Evolutionary conservation across 257 asterid species (phyloP).

Genomic region (Nicotiana obtusifolia): DNA sequence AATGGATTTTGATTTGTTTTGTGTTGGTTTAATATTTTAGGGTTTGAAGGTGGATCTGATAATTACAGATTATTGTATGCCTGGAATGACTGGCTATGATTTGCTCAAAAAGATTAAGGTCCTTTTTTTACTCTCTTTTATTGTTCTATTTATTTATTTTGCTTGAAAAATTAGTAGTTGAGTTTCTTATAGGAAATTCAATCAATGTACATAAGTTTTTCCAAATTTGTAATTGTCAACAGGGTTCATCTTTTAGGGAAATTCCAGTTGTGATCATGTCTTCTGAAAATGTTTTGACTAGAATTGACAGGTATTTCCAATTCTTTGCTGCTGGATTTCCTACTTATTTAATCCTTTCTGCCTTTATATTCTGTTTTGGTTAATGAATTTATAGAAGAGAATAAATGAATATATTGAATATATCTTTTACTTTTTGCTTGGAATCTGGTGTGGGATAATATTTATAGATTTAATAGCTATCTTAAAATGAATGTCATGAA

Average conservation of each 20-base stretch:
- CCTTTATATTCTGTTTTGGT: neutral
- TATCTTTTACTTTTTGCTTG: neutral
- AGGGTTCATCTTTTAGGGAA: conserved; percentile 91
- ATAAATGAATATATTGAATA: neutral
- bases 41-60: conserved; percentile 84
- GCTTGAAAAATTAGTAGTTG: neutral
- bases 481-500: neutral
- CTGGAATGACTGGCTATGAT: conserved; percentile 93
- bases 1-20: neutral
- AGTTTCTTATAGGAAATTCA: neutral
- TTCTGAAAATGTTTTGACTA: conserved; percentile 73
- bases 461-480: neutral
- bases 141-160: neutral
- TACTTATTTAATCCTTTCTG: neutral
- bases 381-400: neutral
- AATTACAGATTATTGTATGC: conserved; percentile 93
- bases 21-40: conserved; percentile 28
- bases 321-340: neutral
- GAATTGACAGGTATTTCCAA: conserved; percentile 68
- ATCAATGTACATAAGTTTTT: neutral
- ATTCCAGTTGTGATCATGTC: conserved; percentile 97
- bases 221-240: conserved; percentile 20
- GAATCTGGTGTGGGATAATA: neutral
- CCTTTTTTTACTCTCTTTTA: neutral
- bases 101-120: conserved; percentile 86